A percentile compares a stretch with the other conserved stretches of the same genome.
phyloP scores from a whole-genome alignment of 345 rosid genomes.

The Ceriops tagal region DNA sequence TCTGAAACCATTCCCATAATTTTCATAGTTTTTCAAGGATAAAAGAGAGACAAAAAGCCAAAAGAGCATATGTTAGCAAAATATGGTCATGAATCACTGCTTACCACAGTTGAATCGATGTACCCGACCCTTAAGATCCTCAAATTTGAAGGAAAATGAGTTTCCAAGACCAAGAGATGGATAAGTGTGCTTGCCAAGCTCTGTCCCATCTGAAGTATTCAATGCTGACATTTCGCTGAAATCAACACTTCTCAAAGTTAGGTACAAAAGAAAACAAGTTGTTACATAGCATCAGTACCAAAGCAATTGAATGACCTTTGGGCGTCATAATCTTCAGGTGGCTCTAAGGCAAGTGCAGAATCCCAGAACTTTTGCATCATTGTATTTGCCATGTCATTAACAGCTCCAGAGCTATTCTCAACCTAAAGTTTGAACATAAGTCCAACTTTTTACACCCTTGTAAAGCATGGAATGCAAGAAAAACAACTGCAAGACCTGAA shows the following conservation, averaged over 20 bases:
- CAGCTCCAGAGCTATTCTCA: conserved; percentile 82
- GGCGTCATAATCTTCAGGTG: conserved; percentile 82
- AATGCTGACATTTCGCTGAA: conserved; percentile 78
- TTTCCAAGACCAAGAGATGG: conserved; percentile 79
- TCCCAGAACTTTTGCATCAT: conserved; percentile 99
- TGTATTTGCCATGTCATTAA: conserved; percentile 81
- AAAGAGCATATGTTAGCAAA: not conserved
- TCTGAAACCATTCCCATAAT: not conserved
- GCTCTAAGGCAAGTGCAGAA: conserved; percentile 87
- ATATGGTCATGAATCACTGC: conserved; percentile 20
- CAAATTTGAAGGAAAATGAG: conserved; percentile 79
- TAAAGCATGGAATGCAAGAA: not conserved
- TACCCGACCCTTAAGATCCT: conserved; percentile 80
- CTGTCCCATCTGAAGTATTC: conserved; percentile 65
- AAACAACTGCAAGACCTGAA: not conserved
- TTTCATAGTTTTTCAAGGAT: not conserved
- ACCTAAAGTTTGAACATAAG: conserved; percentile 40
- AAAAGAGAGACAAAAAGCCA: not conserved
- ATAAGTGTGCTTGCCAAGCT: conserved; percentile 53
- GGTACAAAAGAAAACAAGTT: conserved; percentile 14
- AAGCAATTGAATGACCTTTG: conserved; percentile 54
- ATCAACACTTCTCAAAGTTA: conserved; percentile 24
- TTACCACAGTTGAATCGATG: conserved; percentile 78
- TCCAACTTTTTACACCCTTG: not conserved
- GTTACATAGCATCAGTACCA: conserved; percentile 8